Evolutionary conservation across 257 asterid genomes (phyloP), one percentile per base, ranked within the genome.

Genomic region (Nicotiana attenuata): DNA sequence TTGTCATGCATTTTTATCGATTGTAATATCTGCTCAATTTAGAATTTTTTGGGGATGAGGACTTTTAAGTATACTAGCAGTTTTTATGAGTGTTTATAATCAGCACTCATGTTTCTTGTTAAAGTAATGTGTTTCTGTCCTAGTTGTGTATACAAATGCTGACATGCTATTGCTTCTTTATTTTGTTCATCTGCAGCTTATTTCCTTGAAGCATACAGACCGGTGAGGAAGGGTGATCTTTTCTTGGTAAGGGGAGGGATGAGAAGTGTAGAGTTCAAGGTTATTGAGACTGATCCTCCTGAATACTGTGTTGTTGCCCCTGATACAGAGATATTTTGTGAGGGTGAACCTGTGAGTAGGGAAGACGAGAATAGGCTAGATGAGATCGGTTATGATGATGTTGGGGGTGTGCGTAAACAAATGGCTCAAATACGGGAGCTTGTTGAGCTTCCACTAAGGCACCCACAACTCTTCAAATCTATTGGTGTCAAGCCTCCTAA

Each of bases 241-340:
- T 93, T 93, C 66, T 93, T 93, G 71, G 97, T 92, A 5, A 88
- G 97, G 87, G 97, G 97, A 73, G 95, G 97, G 53, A 93, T 93
- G 97, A 90, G 97, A 87, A 90, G 94, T 35, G 94, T 93, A 3
- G 97, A 93, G 85, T 92, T 93, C 81, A 92, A 93, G 86, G 87
- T 93, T 80, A 87, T 92, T 4, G 97, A 93, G 83, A 92, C 97
- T 1, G 97, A 93, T 63, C 97, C 97, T 50, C 41, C 86, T 0
- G 97, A 93, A 86, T 93, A 91, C 82, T 93, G 97, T 86, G 97
- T 93, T 7, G 97, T 93, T 83, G 97, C 97, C 57, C 95, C 97
- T 60, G 97, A 93, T 73, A 93, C 97, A 5, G 97, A 92, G 88
- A 93, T 93, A 61, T 93, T 92, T 82, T 93, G 97, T 78, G 97